Evolutionary conservation across 768 basidiomycete genomes (phyloP).

Genomic region (Termitomyces sp.): DNA sequence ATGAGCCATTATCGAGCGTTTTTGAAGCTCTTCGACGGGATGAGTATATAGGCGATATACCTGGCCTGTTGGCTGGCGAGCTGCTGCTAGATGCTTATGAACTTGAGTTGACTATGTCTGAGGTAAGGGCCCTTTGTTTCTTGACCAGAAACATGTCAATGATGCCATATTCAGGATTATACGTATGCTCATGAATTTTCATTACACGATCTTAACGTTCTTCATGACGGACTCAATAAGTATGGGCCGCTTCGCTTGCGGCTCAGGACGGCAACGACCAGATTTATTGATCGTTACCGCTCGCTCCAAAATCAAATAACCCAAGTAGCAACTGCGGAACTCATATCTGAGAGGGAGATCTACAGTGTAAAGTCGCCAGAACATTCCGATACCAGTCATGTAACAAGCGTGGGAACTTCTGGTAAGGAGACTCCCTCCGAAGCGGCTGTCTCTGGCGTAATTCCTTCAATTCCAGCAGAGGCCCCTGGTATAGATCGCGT

Average conservation of each 20-base stretch:
- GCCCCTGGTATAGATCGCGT: neutral
- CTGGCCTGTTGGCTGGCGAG: slow-evolving; percentile 52
- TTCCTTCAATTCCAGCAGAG: neutral
- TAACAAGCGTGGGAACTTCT: neutral
- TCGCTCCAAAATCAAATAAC: slow-evolving; percentile 53
- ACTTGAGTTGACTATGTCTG: slow-evolving; percentile 56
- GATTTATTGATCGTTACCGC: slow-evolving; percentile 67
- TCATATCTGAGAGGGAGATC: neutral
- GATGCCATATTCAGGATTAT: slow-evolving; percentile 48
- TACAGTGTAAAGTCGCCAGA: neutral
- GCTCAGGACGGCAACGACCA: slow-evolving; percentile 41
- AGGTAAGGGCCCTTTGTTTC: slow-evolving; percentile 38
- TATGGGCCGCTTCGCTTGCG: slow-evolving; percentile 59
- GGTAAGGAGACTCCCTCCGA: neutral
- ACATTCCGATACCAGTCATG: neutral
- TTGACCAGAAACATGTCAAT: neutral
- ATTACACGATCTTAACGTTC: slow-evolving; percentile 64
- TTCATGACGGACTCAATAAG: slow-evolving; percentile 63
- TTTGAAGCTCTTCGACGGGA: slow-evolving; percentile 73
- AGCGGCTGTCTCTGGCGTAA: neutral
- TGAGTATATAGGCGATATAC: slow-evolving; percentile 39
- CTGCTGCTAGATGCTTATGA: slow-evolving; percentile 69
- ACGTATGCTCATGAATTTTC: slow-evolving; percentile 62
- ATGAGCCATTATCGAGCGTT: slow-evolving; percentile 64
- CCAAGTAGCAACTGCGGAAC: slow-evolving; percentile 19